Evolutionary conservation across 2,329 filamentous ascomycete genomes (phyloP).

Genomic region (Alternaria novae-zelandiae): DNA sequence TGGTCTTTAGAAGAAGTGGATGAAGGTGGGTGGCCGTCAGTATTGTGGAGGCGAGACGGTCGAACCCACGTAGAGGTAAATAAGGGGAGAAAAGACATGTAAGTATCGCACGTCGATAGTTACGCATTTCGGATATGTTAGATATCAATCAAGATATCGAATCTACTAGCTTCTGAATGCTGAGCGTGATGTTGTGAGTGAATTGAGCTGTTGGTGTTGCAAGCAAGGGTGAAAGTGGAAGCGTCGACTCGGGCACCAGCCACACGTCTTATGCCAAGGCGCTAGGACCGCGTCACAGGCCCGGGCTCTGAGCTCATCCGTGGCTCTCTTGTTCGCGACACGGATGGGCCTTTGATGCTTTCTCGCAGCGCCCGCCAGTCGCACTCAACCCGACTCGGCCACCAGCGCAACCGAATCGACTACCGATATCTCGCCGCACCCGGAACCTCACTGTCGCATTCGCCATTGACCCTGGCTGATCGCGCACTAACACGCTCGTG

Average conservation of each 20-base stretch:
- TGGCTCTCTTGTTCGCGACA: constrained; percentile 22
- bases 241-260: not conserved
- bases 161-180: not conserved
- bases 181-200: not conserved
- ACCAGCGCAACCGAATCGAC: constrained; percentile 3
- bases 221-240: not conserved
- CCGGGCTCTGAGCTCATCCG: constrained; percentile 8
- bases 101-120: constrained; percentile 10
- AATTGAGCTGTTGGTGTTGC: not conserved
- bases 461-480: constrained; percentile 1
- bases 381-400: constrained; percentile 25
- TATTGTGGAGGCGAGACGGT: not conserved
- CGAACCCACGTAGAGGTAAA: not conserved
- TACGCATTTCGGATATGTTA: constrained; percentile 24
- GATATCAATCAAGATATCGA: constrained; percentile 6
- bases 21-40: not conserved
- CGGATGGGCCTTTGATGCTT: constrained; percentile 25
- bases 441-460: not conserved
- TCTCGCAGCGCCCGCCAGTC: constrained; percentile 26
- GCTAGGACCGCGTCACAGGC: constrained; percentile 19
- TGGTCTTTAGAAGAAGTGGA: not conserved
- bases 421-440: not conserved
- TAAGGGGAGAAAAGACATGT: constrained; percentile 8
- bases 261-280: constrained; percentile 16
- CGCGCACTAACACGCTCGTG: constrained; percentile 16